phyloP scores from a whole-genome alignment of 768 basidiomycete genomes.

The Pleurotus eryngii region DNA sequence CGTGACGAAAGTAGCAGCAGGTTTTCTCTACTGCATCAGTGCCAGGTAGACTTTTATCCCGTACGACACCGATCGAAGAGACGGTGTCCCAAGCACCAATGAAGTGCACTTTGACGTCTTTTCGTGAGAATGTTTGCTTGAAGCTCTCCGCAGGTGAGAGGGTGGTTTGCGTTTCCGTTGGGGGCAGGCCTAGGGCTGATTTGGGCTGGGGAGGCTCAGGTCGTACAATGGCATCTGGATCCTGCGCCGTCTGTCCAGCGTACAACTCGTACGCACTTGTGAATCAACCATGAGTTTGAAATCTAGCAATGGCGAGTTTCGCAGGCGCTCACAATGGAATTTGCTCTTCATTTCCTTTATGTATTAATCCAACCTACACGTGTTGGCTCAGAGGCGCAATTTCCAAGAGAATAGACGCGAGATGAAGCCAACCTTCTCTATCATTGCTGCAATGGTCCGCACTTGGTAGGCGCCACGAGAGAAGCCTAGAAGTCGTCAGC shows the following conservation, averaged over 20 bases:
- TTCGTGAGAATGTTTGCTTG: slow-evolving; percentile 31
- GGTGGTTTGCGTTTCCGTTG: neutral
- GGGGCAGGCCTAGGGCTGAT: slow-evolving; percentile 10
- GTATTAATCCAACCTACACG: slow-evolving; percentile 37
- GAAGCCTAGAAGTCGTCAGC: slow-evolving; percentile 30
- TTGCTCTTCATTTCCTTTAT: slow-evolving; percentile 36
- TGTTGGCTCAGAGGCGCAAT: neutral
- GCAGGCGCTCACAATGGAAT: slow-evolving; percentile 31
- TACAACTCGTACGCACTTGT: slow-evolving; percentile 37
- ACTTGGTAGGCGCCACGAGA: slow-evolving; percentile 49
- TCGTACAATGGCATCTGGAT: neutral
- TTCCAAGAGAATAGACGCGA: neutral
- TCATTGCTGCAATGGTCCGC: slow-evolving; percentile 41
- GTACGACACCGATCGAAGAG: slow-evolving; percentile 37
- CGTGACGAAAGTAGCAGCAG: slow-evolving; percentile 43
- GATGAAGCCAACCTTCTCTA: slow-evolving; percentile 24
- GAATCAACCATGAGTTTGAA: neutral
- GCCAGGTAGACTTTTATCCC: slow-evolving; percentile 26
- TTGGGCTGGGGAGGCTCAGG: neutral
- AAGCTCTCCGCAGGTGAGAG: slow-evolving; percentile 16
- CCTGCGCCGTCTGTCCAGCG: slow-evolving; percentile 19
- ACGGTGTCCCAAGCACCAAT: slow-evolving; percentile 47
- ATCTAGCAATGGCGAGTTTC: neutral
- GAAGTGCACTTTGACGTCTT: slow-evolving; percentile 34
- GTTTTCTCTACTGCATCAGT: slow-evolving; percentile 24